Percentiles rank a stretch among this genome's conserved stretches.
Evolutionary conservation across 2,329 filamentous ascomycete species (phyloP).

Genomic region (Chaetomiaceae sp.): DNA sequence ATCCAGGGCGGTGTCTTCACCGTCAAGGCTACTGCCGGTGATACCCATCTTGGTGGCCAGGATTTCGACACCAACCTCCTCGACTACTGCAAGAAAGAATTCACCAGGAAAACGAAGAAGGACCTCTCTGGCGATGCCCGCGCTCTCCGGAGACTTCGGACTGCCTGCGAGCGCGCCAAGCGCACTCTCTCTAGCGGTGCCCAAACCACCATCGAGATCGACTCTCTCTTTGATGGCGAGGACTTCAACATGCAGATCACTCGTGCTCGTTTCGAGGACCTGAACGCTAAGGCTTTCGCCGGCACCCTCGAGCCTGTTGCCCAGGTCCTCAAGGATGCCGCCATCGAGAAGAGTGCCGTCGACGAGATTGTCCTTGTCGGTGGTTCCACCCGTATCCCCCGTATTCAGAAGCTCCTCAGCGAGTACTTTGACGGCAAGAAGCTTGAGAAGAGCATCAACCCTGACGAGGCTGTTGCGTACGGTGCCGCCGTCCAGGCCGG

Average conservation of each 20-base stretch:
- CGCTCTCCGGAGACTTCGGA: conserved; percentile 91
- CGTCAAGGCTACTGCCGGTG: conserved; percentile 96
- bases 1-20: conserved; percentile 99
- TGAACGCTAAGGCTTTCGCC: conserved; percentile 92
- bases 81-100: conserved; percentile 96
- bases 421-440: conserved; percentile 99
- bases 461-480: conserved; percentile 97
- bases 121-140: conserved; percentile 74
- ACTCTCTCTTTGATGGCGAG: conserved; percentile 96
- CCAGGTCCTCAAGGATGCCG: conserved; percentile 92
- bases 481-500: conserved; percentile 98
- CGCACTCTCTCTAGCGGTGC: conserved; percentile 96
- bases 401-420: conserved; percentile 97
- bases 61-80: conserved; percentile 96
- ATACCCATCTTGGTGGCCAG: conserved; percentile 92
- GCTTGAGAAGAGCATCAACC: conserved; percentile 99
- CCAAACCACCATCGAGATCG: conserved; percentile 96
- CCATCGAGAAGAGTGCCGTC: conserved; percentile 81
- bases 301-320: conserved; percentile 93
- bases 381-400: conserved; percentile 97
- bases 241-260: conserved; percentile 98
- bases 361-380: conserved; percentile 99
- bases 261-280: conserved; percentile 97
- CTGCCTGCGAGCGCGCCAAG: conserved; percentile 99
- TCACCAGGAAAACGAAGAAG: conserved; percentile 75